Base-by-base conservation (phyloP, 78 protist species). In the Tieghemostelium lacteum region DNA sequence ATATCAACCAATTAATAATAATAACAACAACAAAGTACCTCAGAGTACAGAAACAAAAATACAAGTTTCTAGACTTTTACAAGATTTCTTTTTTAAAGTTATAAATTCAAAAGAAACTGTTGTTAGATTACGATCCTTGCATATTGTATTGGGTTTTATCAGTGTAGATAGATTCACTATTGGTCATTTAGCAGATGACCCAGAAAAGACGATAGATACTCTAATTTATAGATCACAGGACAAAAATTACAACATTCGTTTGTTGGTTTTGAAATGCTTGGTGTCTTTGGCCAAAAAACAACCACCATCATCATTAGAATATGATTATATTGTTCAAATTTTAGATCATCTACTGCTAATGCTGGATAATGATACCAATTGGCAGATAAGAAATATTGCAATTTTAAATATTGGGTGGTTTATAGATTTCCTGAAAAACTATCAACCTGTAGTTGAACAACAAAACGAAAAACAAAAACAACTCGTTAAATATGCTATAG, bases 61-160 rank as follows among this genome's bases (percentile, higher is more conserved):
- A 26, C 54, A 58, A 83, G 54, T 19, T 69, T 24, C 39, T 42
- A 28, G 52, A 83, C 22, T 73, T 29, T 0, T 60, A 10, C 10
- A 63, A 37, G 5, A 36, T 31, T 83, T 83, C 42, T 17, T 69
- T 37, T 1, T 28, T 22, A 57, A 33, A 14, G 76, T 66, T 24
- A 29, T 60, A 17, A 78, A 83, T 19, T 83, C 91, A 36, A 83
- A 83, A 69, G 91, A 83, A 19, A 37, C 62, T 22, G 45, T 60
- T 14, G 91, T 83, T 45, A 66, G 91, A 83, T n/a, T 69, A 19
- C 26, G 91, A 69, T 83, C 91, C 14, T 6, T 83, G 4, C 91
- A 83, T 33, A 7, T 83, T 16, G 12, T 83, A 6, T 42, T 29
- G 28, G 37, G 55, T 22, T 28, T 83, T 1, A 36, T 83, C 3